These are phyloP conservation scores for Leptographium wingfieldii DNA, from an alignment of 2,329 filamentous ascomycete genomes.

Conservation along the genomic window DNA sequence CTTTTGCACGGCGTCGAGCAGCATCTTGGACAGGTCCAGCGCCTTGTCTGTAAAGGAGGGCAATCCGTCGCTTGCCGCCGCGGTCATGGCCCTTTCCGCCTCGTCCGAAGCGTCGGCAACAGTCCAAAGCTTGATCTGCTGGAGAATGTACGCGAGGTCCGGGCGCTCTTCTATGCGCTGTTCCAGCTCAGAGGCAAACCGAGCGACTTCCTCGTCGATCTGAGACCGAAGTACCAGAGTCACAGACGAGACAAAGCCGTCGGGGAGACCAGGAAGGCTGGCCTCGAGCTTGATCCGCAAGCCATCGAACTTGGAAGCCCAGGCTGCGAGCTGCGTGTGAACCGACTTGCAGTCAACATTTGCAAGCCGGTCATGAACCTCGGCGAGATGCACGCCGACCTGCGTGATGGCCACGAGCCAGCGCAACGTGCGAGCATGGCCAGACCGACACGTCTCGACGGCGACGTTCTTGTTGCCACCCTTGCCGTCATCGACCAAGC, in stretches of 20 bases:
- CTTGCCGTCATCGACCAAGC: neutral
- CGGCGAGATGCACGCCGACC: slow-evolving; percentile 48
- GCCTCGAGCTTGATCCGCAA: slow-evolving; percentile 27
- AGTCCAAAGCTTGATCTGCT: slow-evolving; percentile 56
- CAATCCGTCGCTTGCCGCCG: slow-evolving; percentile 15
- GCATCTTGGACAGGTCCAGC: slow-evolving; percentile 55
- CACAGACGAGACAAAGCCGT: slow-evolving; percentile 31
- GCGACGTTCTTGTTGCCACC: neutral
- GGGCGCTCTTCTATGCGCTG: slow-evolving; percentile 34
- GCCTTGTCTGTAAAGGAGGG: slow-evolving; percentile 43
- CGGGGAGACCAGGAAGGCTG: slow-evolving; percentile 35
- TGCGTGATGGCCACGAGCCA: slow-evolving; percentile 63
- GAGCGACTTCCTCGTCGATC: slow-evolving; percentile 23
- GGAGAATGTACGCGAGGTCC: slow-evolving; percentile 50
- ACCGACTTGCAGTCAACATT: slow-evolving; percentile 32
- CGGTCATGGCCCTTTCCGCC: slow-evolving; percentile 7
- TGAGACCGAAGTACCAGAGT: slow-evolving; percentile 21
- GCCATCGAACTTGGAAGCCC: slow-evolving; percentile 31
- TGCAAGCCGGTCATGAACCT: slow-evolving; percentile 55
- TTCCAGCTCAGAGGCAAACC: slow-evolving; percentile 29
- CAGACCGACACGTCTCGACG: slow-evolving; percentile 7
- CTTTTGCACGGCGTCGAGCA: slow-evolving; percentile 70
- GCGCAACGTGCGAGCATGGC: slow-evolving; percentile 19
- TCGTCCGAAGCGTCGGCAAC: neutral
- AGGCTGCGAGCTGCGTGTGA: slow-evolving; percentile 32